phyloP scores from a whole-genome alignment of 1,284 basidiomycete genomes.

The Leccinum pachyderme region DNA sequence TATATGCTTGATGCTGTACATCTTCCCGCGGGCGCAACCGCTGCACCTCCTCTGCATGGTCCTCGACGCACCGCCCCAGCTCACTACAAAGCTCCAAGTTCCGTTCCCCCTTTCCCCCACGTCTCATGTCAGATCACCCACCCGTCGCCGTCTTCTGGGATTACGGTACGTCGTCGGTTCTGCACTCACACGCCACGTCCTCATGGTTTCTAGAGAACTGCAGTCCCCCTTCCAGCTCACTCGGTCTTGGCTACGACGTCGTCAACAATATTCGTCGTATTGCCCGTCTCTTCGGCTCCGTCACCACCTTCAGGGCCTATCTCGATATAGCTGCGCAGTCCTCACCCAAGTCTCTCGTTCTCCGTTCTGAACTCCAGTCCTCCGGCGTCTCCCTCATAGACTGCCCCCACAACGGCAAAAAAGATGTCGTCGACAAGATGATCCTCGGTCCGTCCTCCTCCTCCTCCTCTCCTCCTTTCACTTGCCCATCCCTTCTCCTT shows the following conservation, averaged over 20 bases:
- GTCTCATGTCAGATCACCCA: conserved; percentile 34
- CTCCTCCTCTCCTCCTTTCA: background rate
- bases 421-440: conserved; percentile 44
- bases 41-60: background rate
- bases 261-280: conserved; percentile 43
- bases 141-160: conserved; percentile 64
- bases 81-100: conserved; percentile 22
- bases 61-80: background rate
- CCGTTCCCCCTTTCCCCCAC: conserved; percentile 2
- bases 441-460: conserved; percentile 31
- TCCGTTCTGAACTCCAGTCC: conserved; percentile 56
- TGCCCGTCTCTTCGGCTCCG: conserved; percentile 43
- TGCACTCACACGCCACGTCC: background rate
- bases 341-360: conserved; percentile 26
- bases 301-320: conserved; percentile 54
- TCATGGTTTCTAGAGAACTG: conserved; percentile 49
- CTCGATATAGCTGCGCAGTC: conserved; percentile 40
- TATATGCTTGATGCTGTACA: conserved; percentile 12
- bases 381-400: conserved; percentile 59
- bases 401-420: conserved; percentile 56
- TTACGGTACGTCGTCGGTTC: conserved; percentile 42
- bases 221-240: conserved; percentile 39
- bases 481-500: conserved; percentile 10
- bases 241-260: conserved; percentile 45
- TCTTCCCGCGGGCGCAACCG: conserved; percentile 9